Conservation (phyloP, 176 grass and related monocot species). For the Chloris gayana region DNA sequence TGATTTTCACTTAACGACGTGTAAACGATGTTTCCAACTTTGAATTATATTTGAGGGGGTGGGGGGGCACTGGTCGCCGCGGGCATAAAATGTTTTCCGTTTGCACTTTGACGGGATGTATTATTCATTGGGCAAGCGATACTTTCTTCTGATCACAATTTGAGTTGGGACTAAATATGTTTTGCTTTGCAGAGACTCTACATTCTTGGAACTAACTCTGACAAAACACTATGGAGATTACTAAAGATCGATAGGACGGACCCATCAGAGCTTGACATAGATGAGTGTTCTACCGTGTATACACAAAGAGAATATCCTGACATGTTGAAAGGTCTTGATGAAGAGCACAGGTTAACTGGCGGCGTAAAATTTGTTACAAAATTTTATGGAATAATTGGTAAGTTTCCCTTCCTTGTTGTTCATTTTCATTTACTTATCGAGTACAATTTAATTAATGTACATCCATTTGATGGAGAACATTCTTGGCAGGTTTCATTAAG, state of each 20-base stretch:
- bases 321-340: slow-evolving; percentile 58
- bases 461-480: slow-evolving; percentile 28
- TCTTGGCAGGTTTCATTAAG: slow-evolving; percentile 77
- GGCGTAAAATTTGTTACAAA: slow-evolving; percentile 86
- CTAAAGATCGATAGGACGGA: slow-evolving; percentile 77
- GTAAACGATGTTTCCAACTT: too few relatives aligned
- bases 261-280: slow-evolving; percentile 67
- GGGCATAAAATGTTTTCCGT: too few relatives aligned
- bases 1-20: too few relatives aligned
- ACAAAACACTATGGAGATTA: slow-evolving; percentile 63
- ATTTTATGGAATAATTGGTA: slow-evolving; percentile 93
- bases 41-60: too few relatives aligned
- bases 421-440: neutral
- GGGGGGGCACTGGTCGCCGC: too few relatives aligned
- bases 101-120: neutral
- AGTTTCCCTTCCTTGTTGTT: neutral
- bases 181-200: slow-evolving; percentile 70
- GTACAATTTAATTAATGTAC: neutral
- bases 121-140: neutral
- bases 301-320: slow-evolving; percentile 53
- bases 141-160: slow-evolving; percentile 15
- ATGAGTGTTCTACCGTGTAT: slow-evolving; percentile 75
- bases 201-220: slow-evolving; percentile 75
- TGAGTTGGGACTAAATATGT: slow-evolving; percentile 9
- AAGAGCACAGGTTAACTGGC: slow-evolving; percentile 64